Base-by-base conservation (phyloP, 495 filamentous ascomycete genomes). In the Neurospora sp. region DNA sequence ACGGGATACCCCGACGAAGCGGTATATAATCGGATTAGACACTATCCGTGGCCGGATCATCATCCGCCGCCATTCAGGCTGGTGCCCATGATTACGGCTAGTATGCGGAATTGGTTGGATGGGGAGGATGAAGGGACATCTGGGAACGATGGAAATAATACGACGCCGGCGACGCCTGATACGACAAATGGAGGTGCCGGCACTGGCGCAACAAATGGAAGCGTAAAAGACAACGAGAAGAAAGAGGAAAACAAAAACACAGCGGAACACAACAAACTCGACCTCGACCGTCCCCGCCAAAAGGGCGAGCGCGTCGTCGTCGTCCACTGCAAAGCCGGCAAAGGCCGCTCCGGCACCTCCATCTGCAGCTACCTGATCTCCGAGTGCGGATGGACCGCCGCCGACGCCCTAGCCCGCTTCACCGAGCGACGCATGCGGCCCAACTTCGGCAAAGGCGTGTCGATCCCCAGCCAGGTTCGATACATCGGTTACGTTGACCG, bases 241-340 rank as follows among this genome's bases (percentile, higher is more conserved):
- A 78, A 76, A 38, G 46, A 46, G 18, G 40, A 5, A 7, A 11
- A 27, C 1, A 38, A 8, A 40, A 35, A 44, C 6, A 42, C 12
- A 31, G 46, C n/a, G 12, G 14, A 22, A 31, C 74, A 35, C 42
- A 69, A 39, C 35, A 72, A 27, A 72, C 27, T 18, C 27, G 53
- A 35, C 14, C 53, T 66, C 27, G 53, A 66, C 53, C 22, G 53
- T 14, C 53, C 53, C 27, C 53, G 53, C 27, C 22, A 78, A 70
- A 69, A 80, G 79, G n/a, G 77, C 75, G 73, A 84, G 78, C 85
- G 93, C 31, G 92, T 97, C 1, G 91, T 90, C 1, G 95, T 99
- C 7, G 93, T 99, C 12, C 96, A 98, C 80, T 98, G 96, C 83
- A 99, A 98, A 81, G 96, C 96, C 3, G 96, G 96, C 3, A 99